Evolutionary conservation across 768 basidiomycete species (phyloP), one percentile per base, ranked within the genome.

Genomic region (Heimioporus sp.): DNA sequence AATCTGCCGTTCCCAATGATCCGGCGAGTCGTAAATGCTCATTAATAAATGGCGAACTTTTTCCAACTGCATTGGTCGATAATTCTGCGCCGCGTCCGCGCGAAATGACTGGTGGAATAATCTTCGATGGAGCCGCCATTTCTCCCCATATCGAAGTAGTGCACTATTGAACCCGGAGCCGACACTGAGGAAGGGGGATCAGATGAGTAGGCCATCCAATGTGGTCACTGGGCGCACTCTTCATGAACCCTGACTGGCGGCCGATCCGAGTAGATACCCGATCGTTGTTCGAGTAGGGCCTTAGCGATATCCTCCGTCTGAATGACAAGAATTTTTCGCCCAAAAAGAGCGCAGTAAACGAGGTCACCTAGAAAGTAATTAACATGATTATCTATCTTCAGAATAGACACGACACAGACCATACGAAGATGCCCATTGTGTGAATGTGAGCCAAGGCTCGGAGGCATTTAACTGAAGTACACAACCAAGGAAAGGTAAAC

Each of bases 181-280:
- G 45, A 70, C 10, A 4, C 66, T 67, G 40, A 39, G n/a, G 34
- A 34, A 28, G 10, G 41, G 35, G 12, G n/a, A 44, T 60, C 35
- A 55, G 49, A 51, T 35, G 13, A 35, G 34, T 12, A 35, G 8
- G n/a, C 19, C n/a, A 35, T 40, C 17, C 41, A 15, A 3, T 30
- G n/a, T 21, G 21, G n/a, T 13, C n/a, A n/a, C n/a, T n/a, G 15
- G 46, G 20, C 65, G 16, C 43, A 64, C 66, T 68, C 65, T 49
- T 64, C 55, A 5, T 52, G 55, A 21, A 53, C 57, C 31, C 55
- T 65, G 21, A 72, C 59, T 10, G 62, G 59, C 2, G 73, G 74
- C 17, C 75, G 57, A 52, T 70, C 74, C 11, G 74, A 74, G 48
- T 76, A 76, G 46, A 63, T 55, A 10, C 52, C 57, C 28, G 69